Evolutionary conservation across 1,284 basidiomycete species (phyloP), one percentile per base, ranked within the genome.

Genomic region (Apiotrichum mycotoxinovorans): DNA sequence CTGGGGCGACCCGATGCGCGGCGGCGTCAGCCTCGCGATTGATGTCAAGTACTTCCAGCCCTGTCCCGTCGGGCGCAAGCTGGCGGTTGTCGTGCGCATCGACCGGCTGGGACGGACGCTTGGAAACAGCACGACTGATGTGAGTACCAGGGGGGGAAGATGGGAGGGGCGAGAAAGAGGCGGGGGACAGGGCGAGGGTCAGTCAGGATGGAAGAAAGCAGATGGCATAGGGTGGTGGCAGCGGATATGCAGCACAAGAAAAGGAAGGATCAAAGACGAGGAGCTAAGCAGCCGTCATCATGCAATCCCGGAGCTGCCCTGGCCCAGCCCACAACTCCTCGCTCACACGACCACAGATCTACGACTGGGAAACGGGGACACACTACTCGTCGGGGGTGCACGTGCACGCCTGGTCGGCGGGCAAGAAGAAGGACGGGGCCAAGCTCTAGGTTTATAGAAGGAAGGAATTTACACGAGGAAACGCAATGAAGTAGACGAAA

Each of bases 1-100:
- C 46, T 48, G 46, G 46, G 26, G 26, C 34, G 46, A 48, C 20
- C 46, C 46, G 34, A 48, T 48, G 46, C 46, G 46, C 22, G 46
- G 46, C 30, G 46, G 46, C 34, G 46, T 48, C 33, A 48, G 46
- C 34, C 46, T 48, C 46, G 46, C 46, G 3, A 48, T 48, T 17
- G 46, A 48, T 20, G 46, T 48, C n/a, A 48, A 48, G 46, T 48
- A 48, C 46, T 48, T 48, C 34, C 46, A 48, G 33, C 35, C 37
- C 25, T 50, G 46, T 18, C 46, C 46, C 22, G 17, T 48, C 14
- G 46, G 46, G 17, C 30, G 46, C 26, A 35, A 35, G 33, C 46
- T 48, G 3, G 46, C 46, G 2, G 46, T 48, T 1, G 46, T 48
- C 1, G 46, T 48, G 18, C n/a, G 46, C 20, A 35, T 48, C 34